Conservation (phyloP, 2,329 filamentous ascomycete species). For the Calycina herbarum region DNA sequence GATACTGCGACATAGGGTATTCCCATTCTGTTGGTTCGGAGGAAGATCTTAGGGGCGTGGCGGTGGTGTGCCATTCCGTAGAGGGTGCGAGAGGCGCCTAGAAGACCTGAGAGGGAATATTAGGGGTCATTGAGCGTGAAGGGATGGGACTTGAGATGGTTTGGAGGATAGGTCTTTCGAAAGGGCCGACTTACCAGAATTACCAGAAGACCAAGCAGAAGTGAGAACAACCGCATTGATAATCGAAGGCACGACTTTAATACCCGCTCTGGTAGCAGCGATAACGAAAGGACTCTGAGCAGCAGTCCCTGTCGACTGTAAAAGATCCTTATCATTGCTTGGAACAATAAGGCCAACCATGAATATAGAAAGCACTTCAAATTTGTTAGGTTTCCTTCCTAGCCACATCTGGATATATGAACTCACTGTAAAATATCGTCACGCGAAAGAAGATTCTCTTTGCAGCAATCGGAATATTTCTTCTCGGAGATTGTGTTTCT, state of each 20-base stretch:
- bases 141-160: too few species aligned
- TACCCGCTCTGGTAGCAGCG: slow-evolving; percentile 66
- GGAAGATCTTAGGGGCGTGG: slow-evolving; percentile 56
- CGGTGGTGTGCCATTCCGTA: slow-evolving; percentile 57
- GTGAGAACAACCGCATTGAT: slow-evolving; percentile 78
- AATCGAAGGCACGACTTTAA: slow-evolving; percentile 67
- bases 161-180: neutral
- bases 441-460: slow-evolving; percentile 55
- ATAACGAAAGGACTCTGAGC: slow-evolving; percentile 68
- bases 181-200: slow-evolving; percentile 44
- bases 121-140: too few species aligned
- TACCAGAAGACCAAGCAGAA: slow-evolving; percentile 68
- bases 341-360: slow-evolving; percentile 57
- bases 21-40: slow-evolving; percentile 57
- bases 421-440: slow-evolving; percentile 49
- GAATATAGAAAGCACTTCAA: slow-evolving; percentile 40
- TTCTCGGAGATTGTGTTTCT: slow-evolving; percentile 53
- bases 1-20: slow-evolving; percentile 55
- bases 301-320: slow-evolving; percentile 44
- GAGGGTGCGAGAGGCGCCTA: slow-evolving; percentile 58
- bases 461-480: slow-evolving; percentile 53
- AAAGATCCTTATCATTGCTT: slow-evolving; percentile 48
- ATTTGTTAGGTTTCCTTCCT: neutral
- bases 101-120: slow-evolving; percentile 41
- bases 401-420: neutral